Percentiles rank a stretch among this genome's conserved stretches.
These are phyloP conservation scores for Phytophthora fragariaefolia DNA, from an alignment of 352 stramenopile genomes.

Conservation along the genomic window DNA sequence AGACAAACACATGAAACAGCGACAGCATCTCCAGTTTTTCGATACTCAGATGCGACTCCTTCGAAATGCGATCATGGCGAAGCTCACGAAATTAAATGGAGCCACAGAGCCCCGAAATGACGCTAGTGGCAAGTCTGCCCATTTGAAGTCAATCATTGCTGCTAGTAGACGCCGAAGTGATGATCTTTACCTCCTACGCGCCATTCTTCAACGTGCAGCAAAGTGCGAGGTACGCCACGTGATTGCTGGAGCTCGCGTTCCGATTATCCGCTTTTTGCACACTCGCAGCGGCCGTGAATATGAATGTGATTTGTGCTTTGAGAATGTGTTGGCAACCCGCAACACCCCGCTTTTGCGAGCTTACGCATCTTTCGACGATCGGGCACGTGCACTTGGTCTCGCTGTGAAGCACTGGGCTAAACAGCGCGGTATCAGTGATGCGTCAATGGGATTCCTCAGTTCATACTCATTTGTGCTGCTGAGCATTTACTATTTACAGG, in stretches of 20 bases:
- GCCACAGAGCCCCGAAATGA: conserved; percentile 11
- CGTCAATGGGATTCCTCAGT: conserved; percentile 94
- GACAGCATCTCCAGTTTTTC: conserved; percentile 55
- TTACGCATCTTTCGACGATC: conserved; percentile 80
- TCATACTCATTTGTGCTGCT: conserved; percentile 99
- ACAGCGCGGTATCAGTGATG: conserved; percentile 96
- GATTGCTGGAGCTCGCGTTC: conserved; percentile 75
- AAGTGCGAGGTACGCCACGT: conserved; percentile 70
- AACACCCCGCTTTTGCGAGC: conserved; percentile 85
- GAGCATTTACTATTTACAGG: conserved; percentile 97
- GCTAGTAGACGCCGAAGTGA: conserved; percentile 46
- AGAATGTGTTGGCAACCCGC: conserved; percentile 78
- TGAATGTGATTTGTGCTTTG: conserved; percentile 87
- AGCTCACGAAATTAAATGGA: conserved; percentile 28
- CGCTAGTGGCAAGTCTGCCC: conserved; percentile 26
- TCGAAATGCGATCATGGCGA: conserved; percentile 37
- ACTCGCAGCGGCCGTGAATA: conserved; percentile 44
- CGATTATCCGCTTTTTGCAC: conserved; percentile 84
- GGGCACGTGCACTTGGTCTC: conserved; percentile 90
- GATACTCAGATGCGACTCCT: conserved; percentile 44
- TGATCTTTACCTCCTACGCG: conserved; percentile 58
- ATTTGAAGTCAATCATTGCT: conserved; percentile 47
- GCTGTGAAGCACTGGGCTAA: conserved; percentile 99
- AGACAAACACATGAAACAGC: conserved; percentile 42
- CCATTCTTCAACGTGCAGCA: conserved; percentile 48